Evolutionary conservation across 306 rosid genomes (phyloP), one percentile per base, ranked within the genome.

Genomic region (Acacia acuminata): DNA sequence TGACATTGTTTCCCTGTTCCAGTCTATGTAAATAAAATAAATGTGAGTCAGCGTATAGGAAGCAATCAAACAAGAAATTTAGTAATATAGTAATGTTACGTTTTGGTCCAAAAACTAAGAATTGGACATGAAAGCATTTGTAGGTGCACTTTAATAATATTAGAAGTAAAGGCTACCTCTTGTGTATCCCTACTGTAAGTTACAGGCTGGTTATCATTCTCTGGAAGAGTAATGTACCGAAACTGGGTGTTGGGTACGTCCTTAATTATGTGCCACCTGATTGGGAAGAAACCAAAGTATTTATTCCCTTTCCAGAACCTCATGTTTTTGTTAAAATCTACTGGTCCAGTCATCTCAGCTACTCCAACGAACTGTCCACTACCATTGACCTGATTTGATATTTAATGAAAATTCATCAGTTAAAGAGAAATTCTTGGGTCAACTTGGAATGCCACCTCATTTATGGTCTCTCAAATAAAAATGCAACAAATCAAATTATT

Each of bases 321-420:
- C 98, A 94, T 88, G 84, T 90, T 92, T 85, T 92, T 91, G 11
- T 89, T 47, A 63, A 90, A 92, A 88, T 94, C 97, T 40, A 94
- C 97, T 3, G 56, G 92, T 42, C 93, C 98, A 74, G 74, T 45
- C 97, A 94, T 94, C 88, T 92, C 97, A 11, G 98, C 96, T 45
- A 92, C 85, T 56, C 98, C 98, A 36, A 92, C 88, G 85, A 94
- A 94, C 87, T 94, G 98, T 40, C 94, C 86, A 42, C 98, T 94
- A 36, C 89, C 89, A 82, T 94, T 94, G 34, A 94, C 98, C 98
- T 94, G 88, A 63, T 44, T 77, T 67, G 56, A 71, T 22, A 61
- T 71, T 25, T 72, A 17, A 19, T 50, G 30, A 50, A 14, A 50
- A 27, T 51, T 73, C 45, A 50, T 19, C 4, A 50, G 8, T 38